Conservation (phyloP, 345 rosid species). For the Hypericum perforatum region DNA sequence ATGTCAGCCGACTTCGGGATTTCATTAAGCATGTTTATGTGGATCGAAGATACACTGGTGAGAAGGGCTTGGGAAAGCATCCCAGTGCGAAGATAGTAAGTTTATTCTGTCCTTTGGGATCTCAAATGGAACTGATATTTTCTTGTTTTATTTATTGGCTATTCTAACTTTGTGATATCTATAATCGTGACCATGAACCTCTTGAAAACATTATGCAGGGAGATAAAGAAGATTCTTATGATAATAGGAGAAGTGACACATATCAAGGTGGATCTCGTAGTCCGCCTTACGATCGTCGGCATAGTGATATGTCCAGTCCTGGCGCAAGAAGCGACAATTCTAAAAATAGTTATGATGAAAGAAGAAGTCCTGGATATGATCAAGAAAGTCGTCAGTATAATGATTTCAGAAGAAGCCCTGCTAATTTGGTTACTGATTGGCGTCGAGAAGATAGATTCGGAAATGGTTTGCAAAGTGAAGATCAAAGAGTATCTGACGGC, state of each 20-base stretch:
- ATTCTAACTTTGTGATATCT: not conserved
- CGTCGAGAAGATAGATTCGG: conserved; percentile 87
- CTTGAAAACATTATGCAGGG: conserved; percentile 33
- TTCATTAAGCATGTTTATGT: conserved; percentile 89
- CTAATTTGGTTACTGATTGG: conserved; percentile 81
- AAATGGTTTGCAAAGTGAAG: conserved; percentile 49
- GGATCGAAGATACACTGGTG: conserved; percentile 70
- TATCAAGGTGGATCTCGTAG: conserved; percentile 73
- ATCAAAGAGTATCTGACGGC: conserved; percentile 41
- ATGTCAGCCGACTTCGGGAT: conserved; percentile 70
- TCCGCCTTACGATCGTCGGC: conserved; percentile 75
- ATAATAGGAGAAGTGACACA: conserved; percentile 32
- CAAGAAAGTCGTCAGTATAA: conserved; percentile 45
- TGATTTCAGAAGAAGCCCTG: conserved; percentile 53
- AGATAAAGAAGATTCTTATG: conserved; percentile 55
- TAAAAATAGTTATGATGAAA: conserved; percentile 36
- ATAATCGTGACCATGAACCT: too few relatives aligned
- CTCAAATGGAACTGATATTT: not conserved
- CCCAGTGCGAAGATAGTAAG: conserved; percentile 63
- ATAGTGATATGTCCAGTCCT: conserved; percentile 67
- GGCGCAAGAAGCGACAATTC: conserved; percentile 55
- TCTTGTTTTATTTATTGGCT: not conserved
- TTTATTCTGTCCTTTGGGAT: conserved; percentile 8
- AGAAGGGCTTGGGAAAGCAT: conserved; percentile 66
- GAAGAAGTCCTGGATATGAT: conserved; percentile 63